Evolutionary conservation across 2,329 filamentous ascomycete genomes (phyloP).

Genomic region (Hymenoscyphus salicellus): DNA sequence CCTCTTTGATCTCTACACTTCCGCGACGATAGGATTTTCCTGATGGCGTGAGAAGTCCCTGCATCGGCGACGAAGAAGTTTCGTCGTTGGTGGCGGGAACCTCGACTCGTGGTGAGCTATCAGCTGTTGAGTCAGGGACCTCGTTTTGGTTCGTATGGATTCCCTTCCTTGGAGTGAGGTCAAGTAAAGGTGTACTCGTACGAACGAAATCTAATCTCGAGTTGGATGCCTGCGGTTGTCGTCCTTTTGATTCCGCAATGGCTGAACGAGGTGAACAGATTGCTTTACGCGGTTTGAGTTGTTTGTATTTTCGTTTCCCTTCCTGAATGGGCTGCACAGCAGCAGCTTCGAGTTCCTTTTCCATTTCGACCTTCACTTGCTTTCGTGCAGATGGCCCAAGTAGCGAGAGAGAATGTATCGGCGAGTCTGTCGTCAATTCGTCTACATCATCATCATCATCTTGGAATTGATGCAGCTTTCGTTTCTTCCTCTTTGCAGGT

Average conservation of each 20-base stretch:
- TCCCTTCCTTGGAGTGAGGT: conserved; percentile 24
- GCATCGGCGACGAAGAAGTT: conserved; percentile 13
- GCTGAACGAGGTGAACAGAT: background rate
- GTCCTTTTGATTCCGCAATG: background rate
- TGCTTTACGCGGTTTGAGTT: background rate
- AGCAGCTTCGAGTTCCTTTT: conserved; percentile 3
- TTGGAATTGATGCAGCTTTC: conserved; percentile 20
- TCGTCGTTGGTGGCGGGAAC: conserved; percentile 1
- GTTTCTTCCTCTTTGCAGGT: conserved; percentile 14
- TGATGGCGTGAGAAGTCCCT: conserved; percentile 13
- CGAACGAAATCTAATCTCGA: conserved; percentile 2
- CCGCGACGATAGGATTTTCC: background rate
- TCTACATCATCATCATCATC: conserved; percentile 16
- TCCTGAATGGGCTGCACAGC: background rate
- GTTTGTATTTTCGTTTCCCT: conserved; percentile 1
- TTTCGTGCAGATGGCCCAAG: conserved; percentile 6
- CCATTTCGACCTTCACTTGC: conserved; percentile 8
- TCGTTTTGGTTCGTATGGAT: conserved; percentile 4
- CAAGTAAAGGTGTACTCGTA: conserved; percentile 26
- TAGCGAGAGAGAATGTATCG: background rate
- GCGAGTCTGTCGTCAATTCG: conserved; percentile 13
- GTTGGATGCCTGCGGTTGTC: background rate
- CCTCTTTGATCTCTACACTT: conserved; percentile 11
- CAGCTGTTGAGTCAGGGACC: conserved; percentile 21
- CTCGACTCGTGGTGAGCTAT: conserved; percentile 6